Evolutionary conservation across 257 asterid genomes (phyloP), one percentile per base, ranked within the genome.

Genomic region (Vinca minor): DNA sequence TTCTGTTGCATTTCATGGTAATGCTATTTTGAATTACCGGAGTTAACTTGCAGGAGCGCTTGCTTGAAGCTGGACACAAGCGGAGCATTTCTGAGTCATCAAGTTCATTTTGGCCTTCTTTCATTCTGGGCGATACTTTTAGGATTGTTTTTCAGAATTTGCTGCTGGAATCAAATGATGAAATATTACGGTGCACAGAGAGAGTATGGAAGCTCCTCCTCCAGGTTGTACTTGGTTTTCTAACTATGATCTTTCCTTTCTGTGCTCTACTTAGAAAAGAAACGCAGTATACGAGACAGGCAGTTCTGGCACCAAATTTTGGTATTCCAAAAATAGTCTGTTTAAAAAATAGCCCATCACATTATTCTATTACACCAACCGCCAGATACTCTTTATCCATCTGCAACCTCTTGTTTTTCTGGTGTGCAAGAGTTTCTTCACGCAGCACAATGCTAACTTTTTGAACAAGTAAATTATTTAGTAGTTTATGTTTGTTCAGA

Each of bases 101-200:
- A 68, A 76, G 79, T 72, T 84, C 95, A 55, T 84, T 93, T 78
- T 93, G 99, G 99, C 99, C 99, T 70, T 83, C 99, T 73, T 83
- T 79, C 70, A 89, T 93, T 64, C 83, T 93, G 70, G 99, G 95
- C 54, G 99, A 93, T 80, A 85, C 99, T 67, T 83, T 89, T 52
- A 83, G 97, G 84, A 93, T 89, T 75, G 99, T 93, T 70, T 93
- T 85, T 83, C 99, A 93, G 81, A 93, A 93, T 82, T 78, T 93
- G 83, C 80, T 93, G 73, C 95, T 93, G 59, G 99, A 93, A 74
- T 87, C 99, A 56, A 87, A 89, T 64, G 99, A 87, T 74, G 96
- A 86, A 77, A 89, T 84, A 66, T 76, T 87, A 59, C 83, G 68
- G 74, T 89, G 97, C 80, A 85, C 96, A 21, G 92, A 85, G 81